Percentiles rank a stretch among this genome's conserved stretches.
Evolutionary conservation across 2,329 filamentous ascomycete genomes (phyloP).

Genomic region (Fusarium dlaminii): DNA sequence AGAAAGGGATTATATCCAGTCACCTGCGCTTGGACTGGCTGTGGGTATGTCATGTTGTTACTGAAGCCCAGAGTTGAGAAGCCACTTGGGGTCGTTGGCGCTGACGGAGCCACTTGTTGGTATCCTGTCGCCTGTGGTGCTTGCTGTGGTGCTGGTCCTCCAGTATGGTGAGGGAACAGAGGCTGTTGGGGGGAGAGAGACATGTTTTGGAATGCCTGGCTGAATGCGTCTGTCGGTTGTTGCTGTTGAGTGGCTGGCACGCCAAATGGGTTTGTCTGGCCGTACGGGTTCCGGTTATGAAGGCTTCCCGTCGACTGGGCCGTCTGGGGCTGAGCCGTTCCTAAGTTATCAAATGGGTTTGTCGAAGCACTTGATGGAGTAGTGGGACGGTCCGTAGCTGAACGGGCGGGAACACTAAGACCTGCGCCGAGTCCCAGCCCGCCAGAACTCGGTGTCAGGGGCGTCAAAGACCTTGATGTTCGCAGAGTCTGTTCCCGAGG

Average conservation of each 20-base stretch:
- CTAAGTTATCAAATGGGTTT: conserved; percentile 75
- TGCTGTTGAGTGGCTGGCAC: conserved; percentile 52
- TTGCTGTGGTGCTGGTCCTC: conserved; percentile 62
- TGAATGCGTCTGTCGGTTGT: conserved; percentile 54
- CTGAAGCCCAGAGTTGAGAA: conserved; percentile 54
- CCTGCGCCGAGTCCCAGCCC: conserved; percentile 45
- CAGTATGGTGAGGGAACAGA: conserved; percentile 80
- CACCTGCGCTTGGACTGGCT: conserved; percentile 50
- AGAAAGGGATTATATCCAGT: conserved; percentile 65
- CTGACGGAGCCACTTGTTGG: conserved; percentile 57
- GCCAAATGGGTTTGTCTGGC: conserved; percentile 75
- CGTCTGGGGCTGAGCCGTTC: conserved; percentile 65
- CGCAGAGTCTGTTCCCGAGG: conserved; percentile 60
- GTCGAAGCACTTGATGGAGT: conserved; percentile 61
- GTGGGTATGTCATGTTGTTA: conserved; percentile 56
- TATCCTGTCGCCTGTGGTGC: conserved; percentile 53
- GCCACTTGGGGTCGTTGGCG: conserved; percentile 53
- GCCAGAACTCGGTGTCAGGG: conserved; percentile 54
- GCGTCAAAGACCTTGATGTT: conserved; percentile 64
- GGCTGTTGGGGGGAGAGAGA: conserved; percentile 70
- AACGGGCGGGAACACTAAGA: conserved; percentile 46
- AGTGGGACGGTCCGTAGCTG: conserved; percentile 47
- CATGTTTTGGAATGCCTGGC: conserved; percentile 79
- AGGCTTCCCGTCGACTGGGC: conserved; percentile 72
- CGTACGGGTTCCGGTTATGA: conserved; percentile 65